Evolutionary conservation across 805 yeast species (phyloP), one percentile per base, ranked within the genome.

Genomic region (Metschnikowia dekortorum): DNA sequence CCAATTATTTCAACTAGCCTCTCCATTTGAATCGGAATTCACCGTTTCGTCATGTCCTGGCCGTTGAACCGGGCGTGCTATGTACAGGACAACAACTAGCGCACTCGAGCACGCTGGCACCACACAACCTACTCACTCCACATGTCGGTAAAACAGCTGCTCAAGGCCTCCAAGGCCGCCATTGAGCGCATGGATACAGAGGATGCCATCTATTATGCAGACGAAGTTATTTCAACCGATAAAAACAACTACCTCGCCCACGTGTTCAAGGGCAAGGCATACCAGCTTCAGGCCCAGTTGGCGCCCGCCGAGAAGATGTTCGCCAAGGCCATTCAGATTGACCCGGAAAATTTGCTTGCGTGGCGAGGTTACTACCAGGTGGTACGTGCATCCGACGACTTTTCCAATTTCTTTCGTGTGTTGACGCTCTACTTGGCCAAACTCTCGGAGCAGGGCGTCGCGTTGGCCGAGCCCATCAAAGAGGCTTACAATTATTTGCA

Each of bases 321-420:
- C 58, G 58, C 60, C 31, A 61, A 59, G 18, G 90, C 90, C 0
- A 75, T 81, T 2, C 58, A 63, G 6, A 46, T 83, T 1, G 78
- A 81, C 30, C 76, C 80, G 0, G 70, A 71, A 1, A 80, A 84
- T 46, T 55, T 82, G 1, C 64, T 79, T 28, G 95, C 90, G 0
- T 91, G 94, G 95, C 89, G 87, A 60, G 98, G 98, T 1, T 73
- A 84, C 52, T 67, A 82, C 51, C 76, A 80, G 44, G 64, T 81
- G 0, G 72, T 68, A 9, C 67, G 68, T 48, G 58, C 66, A 10
- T 56, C 58, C 32, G 62, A 70, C 3, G 76, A 80, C 48, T 70
- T 68, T 54, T 59, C 63, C 4, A 49, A 65, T 2, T 83, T 78
- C 63, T 84, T 85, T 58, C 58, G 64, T 0, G 71, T 79, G 6